A percentile compares a stretch with the other conserved stretches of the same genome.
Evolutionary conservation across 169 alveolate species (phyloP).

Genomic region (Hammondia hammondi): DNA sequence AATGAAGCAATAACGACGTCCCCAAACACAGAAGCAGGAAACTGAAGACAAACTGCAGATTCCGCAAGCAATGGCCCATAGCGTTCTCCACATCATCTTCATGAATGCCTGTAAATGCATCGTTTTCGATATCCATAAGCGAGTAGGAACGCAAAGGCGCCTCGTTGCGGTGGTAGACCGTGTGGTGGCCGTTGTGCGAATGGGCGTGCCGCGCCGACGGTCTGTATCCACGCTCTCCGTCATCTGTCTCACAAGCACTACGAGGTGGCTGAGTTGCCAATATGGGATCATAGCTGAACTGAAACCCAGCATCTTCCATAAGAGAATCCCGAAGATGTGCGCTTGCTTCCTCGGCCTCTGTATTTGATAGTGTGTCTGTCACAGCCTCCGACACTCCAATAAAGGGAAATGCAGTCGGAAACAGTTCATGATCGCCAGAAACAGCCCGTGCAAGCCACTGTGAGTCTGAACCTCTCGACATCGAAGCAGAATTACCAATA

Average conservation of each 20-base stretch:
- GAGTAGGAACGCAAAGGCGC: slow-evolving; percentile 51
- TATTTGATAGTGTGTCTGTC: too few relatives aligned
- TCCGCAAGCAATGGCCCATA: slow-evolving; percentile 34
- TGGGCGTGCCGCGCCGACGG: background rate
- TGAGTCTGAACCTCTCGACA: too few relatives aligned
- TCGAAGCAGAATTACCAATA: too few relatives aligned
- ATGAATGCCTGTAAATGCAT: slow-evolving; percentile 61
- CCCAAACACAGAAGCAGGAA: slow-evolving; percentile 42
- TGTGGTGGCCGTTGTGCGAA: background rate
- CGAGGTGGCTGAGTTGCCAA: background rate
- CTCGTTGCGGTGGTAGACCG: background rate
- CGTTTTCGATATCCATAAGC: slow-evolving; percentile 46
- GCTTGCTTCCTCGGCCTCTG: too few relatives aligned
- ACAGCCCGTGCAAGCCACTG: too few relatives aligned
- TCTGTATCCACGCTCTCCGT: background rate
- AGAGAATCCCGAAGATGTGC: background rate
- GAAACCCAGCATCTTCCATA: background rate
- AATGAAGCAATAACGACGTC: slow-evolving; percentile 17
- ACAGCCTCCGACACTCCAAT: too few relatives aligned
- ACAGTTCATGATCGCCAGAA: too few relatives aligned
- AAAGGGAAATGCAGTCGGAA: too few relatives aligned
- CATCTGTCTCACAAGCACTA: background rate
- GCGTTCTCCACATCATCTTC: slow-evolving; percentile 61
- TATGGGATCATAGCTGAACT: background rate
- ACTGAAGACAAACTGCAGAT: slow-evolving; percentile 34